These are phyloP conservation scores for Coffea canephora DNA, from an alignment of 257 asterid genomes.

Conservation along the genomic window DNA sequence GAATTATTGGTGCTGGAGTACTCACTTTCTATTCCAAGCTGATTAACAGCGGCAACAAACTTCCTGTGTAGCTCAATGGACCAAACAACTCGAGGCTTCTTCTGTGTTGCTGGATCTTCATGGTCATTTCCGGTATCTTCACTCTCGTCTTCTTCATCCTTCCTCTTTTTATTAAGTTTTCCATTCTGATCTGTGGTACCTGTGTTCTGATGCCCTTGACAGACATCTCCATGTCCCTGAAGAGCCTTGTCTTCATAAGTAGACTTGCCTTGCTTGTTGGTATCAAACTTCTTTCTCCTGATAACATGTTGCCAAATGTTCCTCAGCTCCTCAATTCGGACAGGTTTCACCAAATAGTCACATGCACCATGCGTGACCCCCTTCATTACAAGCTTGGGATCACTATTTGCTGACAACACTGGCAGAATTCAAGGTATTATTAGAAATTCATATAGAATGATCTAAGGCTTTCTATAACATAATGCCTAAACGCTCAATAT, in stretches of 20 bases:
- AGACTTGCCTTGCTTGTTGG: slow-evolving; percentile 31
- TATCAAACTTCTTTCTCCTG: slow-evolving; percentile 53
- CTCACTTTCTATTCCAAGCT: slow-evolving; percentile 87
- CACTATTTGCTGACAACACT: slow-evolving; percentile 86
- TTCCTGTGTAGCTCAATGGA: slow-evolving; percentile 90
- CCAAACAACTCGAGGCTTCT: slow-evolving; percentile 89
- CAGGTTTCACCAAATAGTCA: slow-evolving; percentile 87
- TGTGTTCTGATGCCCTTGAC: slow-evolving; percentile 37
- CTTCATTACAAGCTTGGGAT: slow-evolving; percentile 70
- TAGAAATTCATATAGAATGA: slow-evolving; percentile 5
- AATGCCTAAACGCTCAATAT: neutral
- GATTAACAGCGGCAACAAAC: slow-evolving; percentile 77
- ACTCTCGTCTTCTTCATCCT: slow-evolving; percentile 72
- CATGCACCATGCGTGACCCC: slow-evolving; percentile 89
- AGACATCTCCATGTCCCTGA: slow-evolving; percentile 46
- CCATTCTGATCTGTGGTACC: slow-evolving; percentile 51
- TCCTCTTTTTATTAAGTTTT: slow-evolving; percentile 62
- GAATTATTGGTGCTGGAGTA: slow-evolving; percentile 4
- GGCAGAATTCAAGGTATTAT: slow-evolving; percentile 23
- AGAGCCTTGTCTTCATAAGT: slow-evolving; percentile 30
- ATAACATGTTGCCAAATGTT: slow-evolving; percentile 90
- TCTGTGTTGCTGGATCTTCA: slow-evolving; percentile 65
- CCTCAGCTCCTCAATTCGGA: slow-evolving; percentile 69
- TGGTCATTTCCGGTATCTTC: slow-evolving; percentile 53
- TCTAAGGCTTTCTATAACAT: neutral